phyloP scores from a whole-genome alignment of 768 basidiomycete species.

The Macrolepiota fuliginosa region DNA sequence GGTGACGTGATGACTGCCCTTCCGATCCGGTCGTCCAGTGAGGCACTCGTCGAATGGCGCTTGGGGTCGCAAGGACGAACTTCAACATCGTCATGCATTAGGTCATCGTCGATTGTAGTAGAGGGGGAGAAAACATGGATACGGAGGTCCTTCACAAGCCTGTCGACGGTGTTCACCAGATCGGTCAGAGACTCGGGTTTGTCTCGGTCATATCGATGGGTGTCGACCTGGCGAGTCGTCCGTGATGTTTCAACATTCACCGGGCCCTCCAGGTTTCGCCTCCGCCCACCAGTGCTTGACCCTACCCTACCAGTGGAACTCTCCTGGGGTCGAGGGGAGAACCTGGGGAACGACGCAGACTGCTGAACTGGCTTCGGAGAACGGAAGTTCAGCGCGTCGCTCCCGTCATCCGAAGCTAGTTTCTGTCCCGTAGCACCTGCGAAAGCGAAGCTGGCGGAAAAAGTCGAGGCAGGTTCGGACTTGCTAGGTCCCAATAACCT shows the following conservation, averaged over 20 bases:
- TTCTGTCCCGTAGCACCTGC: background rate
- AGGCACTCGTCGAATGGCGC: background rate
- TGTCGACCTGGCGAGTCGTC: background rate
- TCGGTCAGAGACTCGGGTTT: background rate
- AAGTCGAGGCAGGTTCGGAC: slow-evolving; percentile 5
- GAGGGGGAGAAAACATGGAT: slow-evolving; percentile 1
- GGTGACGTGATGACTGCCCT: background rate
- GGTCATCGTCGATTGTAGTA: background rate
- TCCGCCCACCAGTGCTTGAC: background rate
- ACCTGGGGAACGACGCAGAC: background rate
- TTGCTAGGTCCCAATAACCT: slow-evolving; percentile 5
- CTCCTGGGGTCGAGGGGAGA: background rate
- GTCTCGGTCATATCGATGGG: background rate
- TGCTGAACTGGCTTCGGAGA: slow-evolving; percentile 2
- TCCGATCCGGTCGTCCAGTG: background rate
- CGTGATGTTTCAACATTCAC: background rate
- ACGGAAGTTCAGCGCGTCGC: background rate
- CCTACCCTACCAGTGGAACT: background rate
- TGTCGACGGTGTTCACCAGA: slow-evolving; percentile 3
- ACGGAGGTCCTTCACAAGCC: slow-evolving; percentile 5
- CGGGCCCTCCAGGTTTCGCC: background rate
- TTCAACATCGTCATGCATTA: background rate
- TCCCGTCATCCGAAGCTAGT: slow-evolving; percentile 4
- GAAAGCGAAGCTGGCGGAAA: background rate
- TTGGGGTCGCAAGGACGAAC: background rate